Evolutionary conservation across 345 rosid species (phyloP).

Genomic region (Geranium rotundifolium): DNA sequence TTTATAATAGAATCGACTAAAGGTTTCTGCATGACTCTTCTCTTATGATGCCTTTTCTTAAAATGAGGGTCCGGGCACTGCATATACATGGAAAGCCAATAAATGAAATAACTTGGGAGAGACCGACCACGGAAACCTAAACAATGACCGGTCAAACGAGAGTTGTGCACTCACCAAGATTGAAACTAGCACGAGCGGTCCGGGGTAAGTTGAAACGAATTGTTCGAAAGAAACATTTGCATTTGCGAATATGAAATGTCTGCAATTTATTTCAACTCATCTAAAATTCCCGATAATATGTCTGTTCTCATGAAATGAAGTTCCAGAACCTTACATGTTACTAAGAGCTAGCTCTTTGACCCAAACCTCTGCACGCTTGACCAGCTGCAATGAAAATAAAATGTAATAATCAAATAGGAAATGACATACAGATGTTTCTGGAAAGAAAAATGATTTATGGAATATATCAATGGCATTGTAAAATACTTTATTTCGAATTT

Average conservation of each 20-base stretch:
- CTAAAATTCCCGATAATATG: no score
- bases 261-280: slow-evolving; percentile 17
- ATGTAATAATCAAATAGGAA: slow-evolving; percentile 7
- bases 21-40: slow-evolving; percentile 81
- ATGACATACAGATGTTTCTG: background rate
- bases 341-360: slow-evolving; percentile 55
- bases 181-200: slow-evolving; percentile 73
- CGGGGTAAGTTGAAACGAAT: slow-evolving; percentile 56
- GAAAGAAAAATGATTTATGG: background rate
- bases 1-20: slow-evolving; percentile 50
- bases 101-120: background rate
- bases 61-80: slow-evolving; percentile 98
- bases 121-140: no score
- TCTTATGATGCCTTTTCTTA: slow-evolving; percentile 85
- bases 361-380: slow-evolving; percentile 73
- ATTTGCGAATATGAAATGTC: slow-evolving; percentile 81
- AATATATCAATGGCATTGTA: background rate
- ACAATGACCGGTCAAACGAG: no score
- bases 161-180: slow-evolving; percentile 46
- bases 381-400: slow-evolving; percentile 45
- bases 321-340: slow-evolving; percentile 45
- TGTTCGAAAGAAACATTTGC: slow-evolving; percentile 61
- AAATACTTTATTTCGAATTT: slow-evolving; percentile 74
- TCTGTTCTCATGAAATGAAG: no score
- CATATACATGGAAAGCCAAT: slow-evolving; percentile 7